Conservation (phyloP, 345 rosid genomes). For the Boechera stricta region DNA sequence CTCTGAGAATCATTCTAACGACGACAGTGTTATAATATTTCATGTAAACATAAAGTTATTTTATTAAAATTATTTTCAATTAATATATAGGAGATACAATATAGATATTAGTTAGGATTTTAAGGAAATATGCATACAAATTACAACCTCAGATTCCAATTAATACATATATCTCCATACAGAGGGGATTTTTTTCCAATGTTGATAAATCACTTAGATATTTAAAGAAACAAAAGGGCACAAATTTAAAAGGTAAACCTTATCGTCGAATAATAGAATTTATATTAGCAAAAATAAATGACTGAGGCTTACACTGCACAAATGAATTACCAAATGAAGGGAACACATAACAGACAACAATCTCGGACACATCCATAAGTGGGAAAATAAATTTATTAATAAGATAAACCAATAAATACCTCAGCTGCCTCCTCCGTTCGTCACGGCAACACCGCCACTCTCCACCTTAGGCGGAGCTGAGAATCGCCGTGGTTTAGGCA, state of each 20-base stretch:
- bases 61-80: no score
- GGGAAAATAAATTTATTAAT: conserved; percentile 13
- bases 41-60: no score
- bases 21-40: no score
- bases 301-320: conserved; percentile 49
- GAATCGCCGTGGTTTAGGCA: conserved; percentile 63
- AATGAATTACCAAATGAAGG: conserved; percentile 39
- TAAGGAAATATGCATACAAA: background rate
- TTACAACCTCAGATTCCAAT: background rate
- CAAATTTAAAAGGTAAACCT: conserved; percentile 17
- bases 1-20: no score
- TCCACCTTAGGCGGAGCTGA: conserved; percentile 83
- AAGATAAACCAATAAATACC: background rate
- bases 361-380: conserved; percentile 38
- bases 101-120: no score
- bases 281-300: conserved; percentile 30
- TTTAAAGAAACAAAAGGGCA: conserved; percentile 11
- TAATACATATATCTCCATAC: background rate
- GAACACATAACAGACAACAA: conserved; percentile 26
- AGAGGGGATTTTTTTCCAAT: background rate
- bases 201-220: background rate
- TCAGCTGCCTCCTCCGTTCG: conserved; percentile 54
- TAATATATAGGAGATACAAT: no score
- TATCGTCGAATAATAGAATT: conserved; percentile 28
- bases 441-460: conserved; percentile 47